Evolutionary conservation across 768 basidiomycete species (phyloP).

Genomic region (Agrocybe chaxingu): DNA sequence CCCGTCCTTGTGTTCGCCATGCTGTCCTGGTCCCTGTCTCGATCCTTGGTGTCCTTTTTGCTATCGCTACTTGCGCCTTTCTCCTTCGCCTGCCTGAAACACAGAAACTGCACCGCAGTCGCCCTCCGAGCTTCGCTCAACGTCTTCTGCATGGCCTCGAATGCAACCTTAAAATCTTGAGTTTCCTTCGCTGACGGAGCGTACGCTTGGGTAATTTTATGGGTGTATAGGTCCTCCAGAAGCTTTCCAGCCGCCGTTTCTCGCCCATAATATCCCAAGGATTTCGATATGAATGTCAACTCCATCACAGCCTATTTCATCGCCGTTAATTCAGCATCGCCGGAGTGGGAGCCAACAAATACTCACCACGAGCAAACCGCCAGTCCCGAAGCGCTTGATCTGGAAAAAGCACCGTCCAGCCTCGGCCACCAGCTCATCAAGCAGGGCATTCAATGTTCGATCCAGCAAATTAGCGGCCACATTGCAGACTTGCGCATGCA

Average conservation of each 20-base stretch:
- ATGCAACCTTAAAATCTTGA: slow-evolving; percentile 75
- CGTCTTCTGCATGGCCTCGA: slow-evolving; percentile 87
- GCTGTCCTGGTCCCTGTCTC: background rate
- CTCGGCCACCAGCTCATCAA: slow-evolving; percentile 78
- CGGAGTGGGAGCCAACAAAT: background rate
- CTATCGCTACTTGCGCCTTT: background rate
- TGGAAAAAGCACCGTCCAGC: slow-evolving; percentile 79
- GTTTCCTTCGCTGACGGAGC: slow-evolving; percentile 70
- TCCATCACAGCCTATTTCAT: slow-evolving; percentile 83
- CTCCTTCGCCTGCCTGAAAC: slow-evolving; percentile 71
- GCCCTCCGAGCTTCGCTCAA: slow-evolving; percentile 80
- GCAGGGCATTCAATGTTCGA: slow-evolving; percentile 70
- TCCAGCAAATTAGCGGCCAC: slow-evolving; percentile 76
- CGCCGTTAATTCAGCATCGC: background rate
- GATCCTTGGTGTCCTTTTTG: background rate
- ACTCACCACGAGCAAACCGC: slow-evolving; percentile 93
- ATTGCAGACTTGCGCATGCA: slow-evolving; percentile 85
- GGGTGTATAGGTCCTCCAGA: slow-evolving; percentile 88
- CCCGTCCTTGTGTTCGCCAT: too few relatives aligned
- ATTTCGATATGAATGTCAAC: slow-evolving; percentile 98
- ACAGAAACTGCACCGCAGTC: slow-evolving; percentile 91
- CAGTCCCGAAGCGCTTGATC: slow-evolving; percentile 89
- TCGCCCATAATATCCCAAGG: slow-evolving; percentile 77
- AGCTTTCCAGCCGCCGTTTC: slow-evolving; percentile 73
- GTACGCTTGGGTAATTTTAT: slow-evolving; percentile 83